phyloP scores from a whole-genome alignment of 1,139 yeast genomes.

The Pneumocystis canis region DNA sequence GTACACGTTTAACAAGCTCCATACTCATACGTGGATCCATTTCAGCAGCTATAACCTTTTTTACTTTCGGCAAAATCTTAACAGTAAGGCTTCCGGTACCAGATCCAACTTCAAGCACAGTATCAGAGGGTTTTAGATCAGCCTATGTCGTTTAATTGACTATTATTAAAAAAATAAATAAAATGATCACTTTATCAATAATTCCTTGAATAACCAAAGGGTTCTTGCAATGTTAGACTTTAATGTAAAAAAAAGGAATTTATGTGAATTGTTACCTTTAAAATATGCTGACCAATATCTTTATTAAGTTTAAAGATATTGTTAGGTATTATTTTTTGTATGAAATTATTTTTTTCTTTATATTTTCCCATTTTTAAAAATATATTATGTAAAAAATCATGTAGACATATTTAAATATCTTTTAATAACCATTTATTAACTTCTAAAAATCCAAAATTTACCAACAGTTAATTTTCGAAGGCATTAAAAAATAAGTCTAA shows the following conservation, averaged over 20 bases:
- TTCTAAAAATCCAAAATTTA: background rate
- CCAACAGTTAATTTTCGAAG: too few relatives aligned
- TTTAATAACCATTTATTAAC: background rate
- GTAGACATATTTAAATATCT: background rate
- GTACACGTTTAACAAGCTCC: slow-evolving; percentile 91
- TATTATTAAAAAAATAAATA: background rate
- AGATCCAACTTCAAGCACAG: slow-evolving; percentile 93
- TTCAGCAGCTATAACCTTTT: slow-evolving; percentile 85
- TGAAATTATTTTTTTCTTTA: background rate
- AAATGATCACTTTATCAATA: slow-evolving; percentile 51
- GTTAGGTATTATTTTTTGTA: slow-evolving; percentile 1
- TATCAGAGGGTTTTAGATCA: slow-evolving; percentile 77
- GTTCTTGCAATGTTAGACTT: slow-evolving; percentile 43
- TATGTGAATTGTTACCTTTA: background rate
- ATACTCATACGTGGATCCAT: slow-evolving; percentile 99
- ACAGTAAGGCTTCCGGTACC: slow-evolving; percentile 98
- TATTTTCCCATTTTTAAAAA: background rate
- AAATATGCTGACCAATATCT: slow-evolving; percentile 87
- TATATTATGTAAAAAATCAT: background rate
- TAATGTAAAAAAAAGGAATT: background rate
- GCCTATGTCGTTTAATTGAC: slow-evolving; percentile 29
- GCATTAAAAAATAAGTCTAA: too few relatives aligned
- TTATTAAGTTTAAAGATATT: slow-evolving; percentile 51
- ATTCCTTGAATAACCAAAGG: slow-evolving; percentile 96
- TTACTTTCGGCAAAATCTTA: slow-evolving; percentile 77